phyloP scores from a whole-genome alignment of 2,329 filamentous ascomycete species.

The Aspergillus bombycis region DNA sequence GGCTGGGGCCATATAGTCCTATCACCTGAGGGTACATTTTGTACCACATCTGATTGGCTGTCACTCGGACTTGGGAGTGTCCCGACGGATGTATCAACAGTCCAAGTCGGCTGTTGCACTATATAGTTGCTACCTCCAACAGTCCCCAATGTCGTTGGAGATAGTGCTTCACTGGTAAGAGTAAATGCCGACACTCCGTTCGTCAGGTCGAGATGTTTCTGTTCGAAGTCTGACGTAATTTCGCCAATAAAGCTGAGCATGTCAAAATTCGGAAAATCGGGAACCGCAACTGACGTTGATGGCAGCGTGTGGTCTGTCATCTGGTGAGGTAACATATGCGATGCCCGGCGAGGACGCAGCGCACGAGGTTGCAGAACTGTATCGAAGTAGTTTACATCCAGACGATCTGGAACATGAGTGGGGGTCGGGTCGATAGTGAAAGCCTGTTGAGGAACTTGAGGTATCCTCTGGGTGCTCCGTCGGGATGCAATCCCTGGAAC shows the following conservation, averaged over 20 bases:
- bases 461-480: not conserved
- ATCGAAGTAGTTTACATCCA: conserved; percentile 31
- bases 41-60: not conserved
- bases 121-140: not conserved
- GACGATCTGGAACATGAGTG: conserved; percentile 18
- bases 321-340: not conserved
- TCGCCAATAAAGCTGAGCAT: conserved; percentile 43
- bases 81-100: not conserved
- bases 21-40: not conserved
- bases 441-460: not conserved
- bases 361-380: conserved; percentile 33
- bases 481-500: conserved; percentile 18
- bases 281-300: conserved; percentile 2
- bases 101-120: not conserved
- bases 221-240: conserved; percentile 39
- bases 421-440: not conserved
- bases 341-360: conserved; percentile 14
- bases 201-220: conserved; percentile 37
- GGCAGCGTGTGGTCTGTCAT: conserved; percentile 10
- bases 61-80: not conserved
- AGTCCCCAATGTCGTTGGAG: not conserved
- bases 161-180: conserved; percentile 20
- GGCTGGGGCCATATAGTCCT: conserved; percentile 25
- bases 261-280: conserved; percentile 31
- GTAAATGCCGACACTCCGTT: conserved; percentile 20